phyloP scores from a whole-genome alignment of 2,329 filamentous ascomycete genomes.

The Monosporascus sp. region DNA sequence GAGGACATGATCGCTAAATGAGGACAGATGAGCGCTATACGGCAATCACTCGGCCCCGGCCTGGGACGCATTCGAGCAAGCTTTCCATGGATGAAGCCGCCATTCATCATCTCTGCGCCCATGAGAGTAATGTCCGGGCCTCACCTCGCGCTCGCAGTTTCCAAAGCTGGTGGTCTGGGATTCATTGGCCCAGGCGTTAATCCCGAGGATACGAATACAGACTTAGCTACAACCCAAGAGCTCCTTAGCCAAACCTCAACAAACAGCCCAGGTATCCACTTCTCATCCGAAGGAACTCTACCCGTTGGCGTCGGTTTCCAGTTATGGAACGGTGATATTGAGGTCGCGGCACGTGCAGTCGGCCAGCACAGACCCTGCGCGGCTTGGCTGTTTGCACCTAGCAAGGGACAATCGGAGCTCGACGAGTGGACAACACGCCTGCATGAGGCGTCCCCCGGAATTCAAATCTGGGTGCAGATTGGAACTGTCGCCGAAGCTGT shows the following conservation, averaged over 20 bases:
- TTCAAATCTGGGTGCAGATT: constrained; percentile 48
- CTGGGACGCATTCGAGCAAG: neutral
- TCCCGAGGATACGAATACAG: constrained; percentile 24
- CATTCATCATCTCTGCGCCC: constrained; percentile 56
- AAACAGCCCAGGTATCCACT: neutral
- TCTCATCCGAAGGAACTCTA: constrained; percentile 17
- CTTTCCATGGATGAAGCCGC: constrained; percentile 30
- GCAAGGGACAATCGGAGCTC: constrained; percentile 29
- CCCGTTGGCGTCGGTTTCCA: constrained; percentile 44
- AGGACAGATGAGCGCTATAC: neutral
- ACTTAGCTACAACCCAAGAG: constrained; percentile 25
- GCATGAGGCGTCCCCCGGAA: constrained; percentile 32
- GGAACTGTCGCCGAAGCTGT: constrained; percentile 43
- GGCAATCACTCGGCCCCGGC: neutral
- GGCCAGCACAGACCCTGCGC: constrained; percentile 29
- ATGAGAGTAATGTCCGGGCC: constrained; percentile 61
- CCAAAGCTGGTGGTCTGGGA: constrained; percentile 65
- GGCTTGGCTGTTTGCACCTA: constrained; percentile 44
- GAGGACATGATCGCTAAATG: neutral
- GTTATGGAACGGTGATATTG: constrained; percentile 38
- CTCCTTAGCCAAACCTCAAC: constrained; percentile 5
- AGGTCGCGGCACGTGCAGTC: constrained; percentile 25
- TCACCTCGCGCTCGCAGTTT: constrained; percentile 55
- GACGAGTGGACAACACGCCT: constrained; percentile 41
- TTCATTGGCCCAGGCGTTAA: constrained; percentile 37